Percentiles rank a stretch among this genome's conserved stretches.
These are phyloP conservation scores for Sclerotinia minor DNA, from an alignment of 2,329 filamentous ascomycete species.

Conservation along the genomic window DNA sequence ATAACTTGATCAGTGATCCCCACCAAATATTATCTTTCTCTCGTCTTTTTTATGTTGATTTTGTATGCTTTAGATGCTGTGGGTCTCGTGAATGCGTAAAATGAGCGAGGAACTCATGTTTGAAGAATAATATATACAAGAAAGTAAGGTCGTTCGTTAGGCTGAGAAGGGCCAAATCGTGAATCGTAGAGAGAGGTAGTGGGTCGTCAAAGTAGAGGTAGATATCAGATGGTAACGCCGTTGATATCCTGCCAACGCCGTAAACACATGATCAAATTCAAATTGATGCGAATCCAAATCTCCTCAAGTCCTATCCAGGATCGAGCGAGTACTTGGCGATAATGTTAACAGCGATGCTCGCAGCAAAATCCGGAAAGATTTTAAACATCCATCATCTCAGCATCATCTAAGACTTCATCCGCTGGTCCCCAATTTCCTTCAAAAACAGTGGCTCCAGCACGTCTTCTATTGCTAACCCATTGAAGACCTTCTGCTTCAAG, in stretches of 20 bases:
- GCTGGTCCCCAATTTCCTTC: slow-evolving; percentile 94
- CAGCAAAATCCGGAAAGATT: slow-evolving; percentile 28
- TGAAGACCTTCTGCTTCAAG: slow-evolving; percentile 70
- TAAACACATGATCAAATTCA: slow-evolving; percentile 33
- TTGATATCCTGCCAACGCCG: slow-evolving; percentile 36
- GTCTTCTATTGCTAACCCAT: slow-evolving; percentile 76
- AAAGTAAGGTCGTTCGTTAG: slow-evolving; percentile 30
- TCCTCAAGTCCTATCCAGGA: slow-evolving; percentile 40
- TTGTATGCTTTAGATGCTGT: slow-evolving; percentile 22
- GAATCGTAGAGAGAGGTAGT: slow-evolving; percentile 26
- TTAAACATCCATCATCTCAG: slow-evolving; percentile 44
- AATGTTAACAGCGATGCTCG: slow-evolving; percentile 26
- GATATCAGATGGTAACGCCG: slow-evolving; percentile 29
- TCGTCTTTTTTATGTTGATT: slow-evolving; percentile 24
- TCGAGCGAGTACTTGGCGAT: slow-evolving; percentile 31
- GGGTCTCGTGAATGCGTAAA: slow-evolving; percentile 40
- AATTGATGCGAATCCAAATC: slow-evolving; percentile 36
- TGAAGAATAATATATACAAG: slow-evolving; percentile 35
- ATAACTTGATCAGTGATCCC: slow-evolving; percentile 19
- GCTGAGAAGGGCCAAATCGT: slow-evolving; percentile 31
- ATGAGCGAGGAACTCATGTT: slow-evolving; percentile 20
- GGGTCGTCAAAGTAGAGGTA: slow-evolving; percentile 24
- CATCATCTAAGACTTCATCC: slow-evolving; percentile 48
- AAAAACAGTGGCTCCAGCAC: slow-evolving; percentile 88
- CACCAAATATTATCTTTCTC: slow-evolving; percentile 9